Evolutionary conservation across 139 green algal genomes (phyloP).

Genomic region (Monoraphidium neglectum): DNA sequence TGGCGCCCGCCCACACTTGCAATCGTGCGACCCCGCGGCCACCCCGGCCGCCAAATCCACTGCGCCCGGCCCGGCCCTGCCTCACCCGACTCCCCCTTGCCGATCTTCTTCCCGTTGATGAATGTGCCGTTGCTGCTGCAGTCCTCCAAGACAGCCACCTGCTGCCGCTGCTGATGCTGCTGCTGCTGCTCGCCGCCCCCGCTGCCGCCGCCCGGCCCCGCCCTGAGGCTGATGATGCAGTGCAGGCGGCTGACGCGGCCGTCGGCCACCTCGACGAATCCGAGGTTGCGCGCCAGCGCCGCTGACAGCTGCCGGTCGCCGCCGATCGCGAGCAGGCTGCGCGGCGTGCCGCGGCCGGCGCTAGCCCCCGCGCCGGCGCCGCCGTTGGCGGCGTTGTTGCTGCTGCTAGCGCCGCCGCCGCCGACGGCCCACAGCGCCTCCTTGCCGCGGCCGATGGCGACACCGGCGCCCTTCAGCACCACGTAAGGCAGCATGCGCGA

Average conservation of each 20-base stretch:
- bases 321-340: constrained; percentile 10
- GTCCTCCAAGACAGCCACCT: constrained; percentile 41
- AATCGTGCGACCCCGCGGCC: too few relatives aligned
- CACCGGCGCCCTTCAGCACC: constrained; percentile 43
- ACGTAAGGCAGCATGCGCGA: constrained; percentile 45
- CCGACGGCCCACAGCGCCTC: constrained; percentile 32
- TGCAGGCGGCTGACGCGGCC: constrained; percentile 66
- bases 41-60: too few relatives aligned
- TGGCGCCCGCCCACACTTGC: too few relatives aligned
- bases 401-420: not conserved
- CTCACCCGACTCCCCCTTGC: constrained; percentile 25
- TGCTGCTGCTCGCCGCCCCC: not conserved
- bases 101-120: constrained; percentile 49
- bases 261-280: constrained; percentile 64
- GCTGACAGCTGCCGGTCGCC: constrained; percentile 18
- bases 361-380: not conserved
- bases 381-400: too few relatives aligned
- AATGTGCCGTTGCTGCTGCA: constrained; percentile 70
- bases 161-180: not conserved
- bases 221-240: constrained; percentile 42
- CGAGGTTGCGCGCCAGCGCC: constrained; percentile 32
- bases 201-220: not conserved
- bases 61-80: too few relatives aligned
- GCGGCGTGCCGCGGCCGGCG: constrained; percentile 1
- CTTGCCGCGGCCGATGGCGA: constrained; percentile 45